Evolutionary conservation across 768 basidiomycete species (phyloP).

Genomic region (Boletus sensibilis): DNA sequence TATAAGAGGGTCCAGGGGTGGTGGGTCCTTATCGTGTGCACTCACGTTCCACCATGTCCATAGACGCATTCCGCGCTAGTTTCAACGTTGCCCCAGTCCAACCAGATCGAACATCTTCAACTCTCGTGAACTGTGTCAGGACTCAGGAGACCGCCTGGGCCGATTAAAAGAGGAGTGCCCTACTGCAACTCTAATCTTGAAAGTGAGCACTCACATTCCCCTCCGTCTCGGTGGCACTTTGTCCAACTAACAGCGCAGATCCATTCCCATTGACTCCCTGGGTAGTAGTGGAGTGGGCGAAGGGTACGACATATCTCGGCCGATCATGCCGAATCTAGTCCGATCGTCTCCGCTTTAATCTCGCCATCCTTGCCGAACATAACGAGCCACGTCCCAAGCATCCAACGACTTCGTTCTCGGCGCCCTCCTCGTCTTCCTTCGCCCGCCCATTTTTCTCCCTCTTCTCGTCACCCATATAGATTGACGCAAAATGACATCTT

Average conservation of each 20-base stretch:
- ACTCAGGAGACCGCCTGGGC: no score
- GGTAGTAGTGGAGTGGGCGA: background rate
- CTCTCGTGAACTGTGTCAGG: background rate
- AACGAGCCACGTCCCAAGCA: background rate
- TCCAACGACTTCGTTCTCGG: background rate
- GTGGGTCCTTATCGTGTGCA: background rate
- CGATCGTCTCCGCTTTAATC: constrained; percentile 26
- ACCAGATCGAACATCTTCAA: background rate
- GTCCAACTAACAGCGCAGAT: background rate
- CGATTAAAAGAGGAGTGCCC: background rate
- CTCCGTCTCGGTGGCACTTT: background rate
- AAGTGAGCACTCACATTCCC: background rate
- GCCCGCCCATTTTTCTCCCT: background rate
- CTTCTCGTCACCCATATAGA: background rate
- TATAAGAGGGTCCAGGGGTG: background rate
- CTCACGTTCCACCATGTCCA: background rate
- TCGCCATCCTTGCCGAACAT: constrained; percentile 6
- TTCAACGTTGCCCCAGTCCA: background rate
- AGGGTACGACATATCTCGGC: background rate
- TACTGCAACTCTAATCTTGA: background rate
- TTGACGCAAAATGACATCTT: constrained; percentile 50
- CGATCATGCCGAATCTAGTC: constrained; percentile 7
- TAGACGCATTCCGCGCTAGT: background rate
- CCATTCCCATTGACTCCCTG: background rate
- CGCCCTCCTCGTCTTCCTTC: background rate